A percentile compares a stretch with the other conserved stretches of the same genome.
phyloP scores from a whole-genome alignment of 345 rosid genomes.

The Dimocarpus longan region DNA sequence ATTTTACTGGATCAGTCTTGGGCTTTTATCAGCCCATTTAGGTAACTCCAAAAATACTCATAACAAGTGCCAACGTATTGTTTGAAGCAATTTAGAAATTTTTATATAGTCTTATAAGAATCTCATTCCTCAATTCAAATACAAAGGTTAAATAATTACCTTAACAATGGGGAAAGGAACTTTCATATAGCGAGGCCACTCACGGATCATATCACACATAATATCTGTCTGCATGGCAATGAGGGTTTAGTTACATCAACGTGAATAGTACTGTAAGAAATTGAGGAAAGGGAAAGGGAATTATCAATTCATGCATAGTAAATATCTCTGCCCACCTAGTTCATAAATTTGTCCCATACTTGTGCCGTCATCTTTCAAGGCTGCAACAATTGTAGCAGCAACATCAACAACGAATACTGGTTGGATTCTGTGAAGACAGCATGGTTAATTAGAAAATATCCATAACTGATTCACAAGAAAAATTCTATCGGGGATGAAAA shows the following conservation, averaged over 20 bases:
- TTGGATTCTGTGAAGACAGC: slow-evolving; percentile 71
- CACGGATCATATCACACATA: slow-evolving; percentile 89
- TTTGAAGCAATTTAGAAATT: not conserved
- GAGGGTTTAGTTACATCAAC: slow-evolving; percentile 26
- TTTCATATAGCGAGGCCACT: slow-evolving; percentile 87
- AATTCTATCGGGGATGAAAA: not conserved
- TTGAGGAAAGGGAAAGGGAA: slow-evolving; percentile 19
- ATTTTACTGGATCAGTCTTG: too few species aligned
- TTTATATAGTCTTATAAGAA: not conserved
- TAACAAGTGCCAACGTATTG: not conserved
- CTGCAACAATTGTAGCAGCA: slow-evolving; percentile 86
- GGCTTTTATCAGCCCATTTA: too few species aligned
- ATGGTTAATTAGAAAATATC: slow-evolving; percentile 32
- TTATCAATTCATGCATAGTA: slow-evolving; percentile 81
- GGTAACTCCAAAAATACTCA: too few species aligned
- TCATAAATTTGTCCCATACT: slow-evolving; percentile 95
- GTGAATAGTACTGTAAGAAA: slow-evolving; percentile 21
- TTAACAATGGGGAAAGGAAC: slow-evolving; percentile 89
- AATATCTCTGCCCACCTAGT: slow-evolving; percentile 94
- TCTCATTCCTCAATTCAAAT: slow-evolving; percentile 10
- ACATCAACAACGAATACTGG: slow-evolving; percentile 95
- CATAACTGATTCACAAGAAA: not conserved
- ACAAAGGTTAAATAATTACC: slow-evolving; percentile 47
- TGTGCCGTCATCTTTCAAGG: slow-evolving; percentile 88
- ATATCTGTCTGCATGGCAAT: slow-evolving; percentile 75